Conservation (phyloP, 768 basidiomycete species). For the Mrakia hoshinonis region DNA sequence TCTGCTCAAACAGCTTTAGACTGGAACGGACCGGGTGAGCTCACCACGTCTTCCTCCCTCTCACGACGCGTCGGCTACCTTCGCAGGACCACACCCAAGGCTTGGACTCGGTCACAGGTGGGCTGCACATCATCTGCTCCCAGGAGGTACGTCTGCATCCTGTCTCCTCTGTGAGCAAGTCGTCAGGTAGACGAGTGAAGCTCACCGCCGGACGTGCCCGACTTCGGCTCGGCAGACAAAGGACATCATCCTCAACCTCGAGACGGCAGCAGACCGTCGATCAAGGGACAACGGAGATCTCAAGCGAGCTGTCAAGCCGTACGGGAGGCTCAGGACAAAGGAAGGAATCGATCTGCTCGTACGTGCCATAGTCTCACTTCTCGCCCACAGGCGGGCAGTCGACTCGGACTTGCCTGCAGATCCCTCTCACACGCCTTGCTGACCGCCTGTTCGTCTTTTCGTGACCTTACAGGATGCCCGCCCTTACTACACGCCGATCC, state of each 20-base stretch:
- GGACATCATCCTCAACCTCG: slow-evolving; percentile 70
- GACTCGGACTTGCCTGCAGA: slow-evolving; percentile 53
- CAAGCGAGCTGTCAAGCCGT: slow-evolving; percentile 29
- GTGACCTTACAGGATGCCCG: slow-evolving; percentile 47
- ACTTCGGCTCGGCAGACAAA: too few relatives aligned
- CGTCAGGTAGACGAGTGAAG: not conserved
- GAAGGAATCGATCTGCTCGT: slow-evolving; percentile 45
- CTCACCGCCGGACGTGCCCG: too few relatives aligned
- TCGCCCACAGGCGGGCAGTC: slow-evolving; percentile 50
- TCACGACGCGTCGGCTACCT: not conserved
- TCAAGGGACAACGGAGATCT: slow-evolving; percentile 26
- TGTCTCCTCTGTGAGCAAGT: not conserved
- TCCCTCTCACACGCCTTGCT: slow-evolving; percentile 48
- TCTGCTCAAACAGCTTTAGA: not conserved
- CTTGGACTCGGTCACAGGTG: not conserved
- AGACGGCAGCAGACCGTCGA: slow-evolving; percentile 44
- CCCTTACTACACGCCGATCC: slow-evolving; percentile 43
- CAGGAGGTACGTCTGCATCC: slow-evolving; percentile 43
- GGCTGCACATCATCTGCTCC: slow-evolving; percentile 58
- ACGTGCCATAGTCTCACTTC: slow-evolving; percentile 42
- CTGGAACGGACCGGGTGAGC: too few relatives aligned
- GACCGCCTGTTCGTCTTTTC: slow-evolving; percentile 46
- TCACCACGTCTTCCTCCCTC: not conserved
- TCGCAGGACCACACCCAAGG: slow-evolving; percentile 20
- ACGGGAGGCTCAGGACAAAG: slow-evolving; percentile 14